A percentile compares a stretch with the other conserved stretches of the same genome.
phyloP scores from a whole-genome alignment of 1,284 basidiomycete species.

The Pseudozyma flocculosa region DNA sequence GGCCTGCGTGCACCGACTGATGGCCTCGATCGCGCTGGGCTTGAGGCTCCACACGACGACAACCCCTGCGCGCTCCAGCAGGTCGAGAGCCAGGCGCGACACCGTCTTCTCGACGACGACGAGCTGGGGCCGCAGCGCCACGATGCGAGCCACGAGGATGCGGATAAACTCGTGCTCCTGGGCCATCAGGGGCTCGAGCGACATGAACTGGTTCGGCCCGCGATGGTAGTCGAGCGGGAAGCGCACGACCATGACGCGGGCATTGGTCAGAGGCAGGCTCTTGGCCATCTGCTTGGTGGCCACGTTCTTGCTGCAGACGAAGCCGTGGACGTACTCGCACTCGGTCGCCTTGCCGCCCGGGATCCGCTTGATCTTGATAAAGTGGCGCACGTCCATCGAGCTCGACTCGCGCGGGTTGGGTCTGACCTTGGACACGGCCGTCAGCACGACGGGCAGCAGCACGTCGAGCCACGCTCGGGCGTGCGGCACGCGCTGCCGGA shows the following conservation, averaged over 20 bases:
- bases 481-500: slow-evolving; percentile 28
- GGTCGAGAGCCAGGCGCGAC: slow-evolving; percentile 85
- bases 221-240: slow-evolving; percentile 95
- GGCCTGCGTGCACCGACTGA: slow-evolving; percentile 90
- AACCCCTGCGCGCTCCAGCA: slow-evolving; percentile 82
- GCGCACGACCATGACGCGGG: slow-evolving; percentile 91
- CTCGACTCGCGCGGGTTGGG: slow-evolving; percentile 66
- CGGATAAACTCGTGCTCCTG: slow-evolving; percentile 94
- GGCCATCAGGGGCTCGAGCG: slow-evolving; percentile 84
- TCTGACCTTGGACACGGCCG: slow-evolving; percentile 47
- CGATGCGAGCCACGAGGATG: slow-evolving; percentile 83
- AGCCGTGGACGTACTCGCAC: slow-evolving; percentile 95
- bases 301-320: slow-evolving; percentile 96
- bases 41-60: slow-evolving; percentile 90
- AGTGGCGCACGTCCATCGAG: slow-evolving; percentile 84
- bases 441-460: slow-evolving; percentile 44
- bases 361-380: slow-evolving; percentile 98
- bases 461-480: slow-evolving; percentile 46
- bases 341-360: slow-evolving; percentile 88
- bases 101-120: slow-evolving; percentile 90
- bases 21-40: slow-evolving; percentile 78
- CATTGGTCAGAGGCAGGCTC: slow-evolving; percentile 66
- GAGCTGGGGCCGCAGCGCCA: slow-evolving; percentile 85
- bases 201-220: slow-evolving; percentile 84
- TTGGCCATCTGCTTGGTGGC: slow-evolving; percentile 77